phyloP scores from a whole-genome alignment of 2,329 filamentous ascomycete genomes.

The Phyllosticta ampelicida region DNA sequence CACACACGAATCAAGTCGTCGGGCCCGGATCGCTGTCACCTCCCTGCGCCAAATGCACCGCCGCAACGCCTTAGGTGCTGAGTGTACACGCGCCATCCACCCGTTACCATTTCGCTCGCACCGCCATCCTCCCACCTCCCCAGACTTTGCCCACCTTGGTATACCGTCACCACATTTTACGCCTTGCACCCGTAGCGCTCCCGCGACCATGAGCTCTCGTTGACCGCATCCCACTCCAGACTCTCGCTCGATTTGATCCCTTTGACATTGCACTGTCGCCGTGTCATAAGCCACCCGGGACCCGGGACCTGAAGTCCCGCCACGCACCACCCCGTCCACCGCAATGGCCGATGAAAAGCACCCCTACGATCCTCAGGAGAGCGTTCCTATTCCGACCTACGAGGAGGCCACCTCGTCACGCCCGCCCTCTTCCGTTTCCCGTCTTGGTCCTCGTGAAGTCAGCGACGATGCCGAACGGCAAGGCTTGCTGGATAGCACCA shows the following conservation, averaged over 20 bases:
- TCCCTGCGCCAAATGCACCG: slow-evolving; percentile 1
- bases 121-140: slow-evolving; percentile 4
- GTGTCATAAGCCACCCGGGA: slow-evolving; percentile 12
- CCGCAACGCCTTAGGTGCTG: neutral
- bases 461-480: slow-evolving; percentile 66
- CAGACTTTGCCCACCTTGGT: neutral
- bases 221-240: slow-evolving; percentile 2
- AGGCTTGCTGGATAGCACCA: slow-evolving; percentile 49
- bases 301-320: slow-evolving; percentile 7
- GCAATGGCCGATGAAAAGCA: slow-evolving; percentile 32
- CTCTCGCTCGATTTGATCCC: neutral
- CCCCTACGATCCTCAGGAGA: slow-evolving; percentile 33
- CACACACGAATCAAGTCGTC: neutral
- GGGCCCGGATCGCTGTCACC: neutral
- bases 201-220: slow-evolving; percentile 8
- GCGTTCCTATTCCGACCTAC: slow-evolving; percentile 68
- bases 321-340: slow-evolving; percentile 10
- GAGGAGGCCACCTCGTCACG: slow-evolving; percentile 64
- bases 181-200: neutral
- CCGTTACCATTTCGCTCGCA: neutral
- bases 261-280: slow-evolving; percentile 1
- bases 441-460: slow-evolving; percentile 46
- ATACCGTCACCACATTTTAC: slow-evolving; percentile 2
- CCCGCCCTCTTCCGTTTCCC: slow-evolving; percentile 35
- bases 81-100: neutral